Conservation (phyloP, 108 stramenopile species). For the Skeletonema grethae region DNA sequence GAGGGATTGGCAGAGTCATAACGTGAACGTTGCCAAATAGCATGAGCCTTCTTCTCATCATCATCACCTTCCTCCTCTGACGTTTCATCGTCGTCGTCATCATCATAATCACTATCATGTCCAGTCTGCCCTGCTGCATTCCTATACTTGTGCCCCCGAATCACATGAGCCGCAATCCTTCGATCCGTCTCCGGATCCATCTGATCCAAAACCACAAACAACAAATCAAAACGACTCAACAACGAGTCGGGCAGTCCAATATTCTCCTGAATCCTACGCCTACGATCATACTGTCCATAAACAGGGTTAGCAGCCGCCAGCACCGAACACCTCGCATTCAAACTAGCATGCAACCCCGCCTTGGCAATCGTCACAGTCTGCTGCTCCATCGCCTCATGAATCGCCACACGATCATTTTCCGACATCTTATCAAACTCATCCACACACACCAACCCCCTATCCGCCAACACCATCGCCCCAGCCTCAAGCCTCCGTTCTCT, state of each 20-base stretch:
- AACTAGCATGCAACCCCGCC: constrained; percentile 94
- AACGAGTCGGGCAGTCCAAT: constrained; percentile 99
- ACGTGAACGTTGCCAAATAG: constrained; percentile 75
- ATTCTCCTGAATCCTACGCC: constrained; percentile 94
- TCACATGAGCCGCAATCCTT: constrained; percentile 94
- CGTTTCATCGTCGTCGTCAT: constrained; percentile 67
- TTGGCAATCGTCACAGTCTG: constrained; percentile 99
- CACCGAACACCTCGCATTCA: constrained; percentile 97
- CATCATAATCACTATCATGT: constrained; percentile 81
- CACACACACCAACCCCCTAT: constrained; percentile 98
- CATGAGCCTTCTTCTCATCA: constrained; percentile 50
- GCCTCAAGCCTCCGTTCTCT: constrained; percentile 97
- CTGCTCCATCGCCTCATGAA: constrained; percentile 99
- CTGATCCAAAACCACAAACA: constrained; percentile 99
- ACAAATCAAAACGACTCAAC: constrained; percentile 97
- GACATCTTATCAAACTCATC: constrained; percentile 97
- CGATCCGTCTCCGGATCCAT: constrained; percentile 95
- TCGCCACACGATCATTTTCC: constrained; percentile 94
- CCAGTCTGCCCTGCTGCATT: constrained; percentile 66
- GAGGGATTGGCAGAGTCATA: constrained; percentile 16
- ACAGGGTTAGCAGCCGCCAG: constrained; percentile 99
- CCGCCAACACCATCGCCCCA: constrained; percentile 99
- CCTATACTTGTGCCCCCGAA: constrained; percentile 93
- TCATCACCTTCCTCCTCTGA: constrained; percentile 50
- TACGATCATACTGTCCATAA: constrained; percentile 99